These are phyloP conservation scores for Cucurbita maxima DNA, from an alignment of 306 rosid species.

Conservation along the genomic window DNA sequence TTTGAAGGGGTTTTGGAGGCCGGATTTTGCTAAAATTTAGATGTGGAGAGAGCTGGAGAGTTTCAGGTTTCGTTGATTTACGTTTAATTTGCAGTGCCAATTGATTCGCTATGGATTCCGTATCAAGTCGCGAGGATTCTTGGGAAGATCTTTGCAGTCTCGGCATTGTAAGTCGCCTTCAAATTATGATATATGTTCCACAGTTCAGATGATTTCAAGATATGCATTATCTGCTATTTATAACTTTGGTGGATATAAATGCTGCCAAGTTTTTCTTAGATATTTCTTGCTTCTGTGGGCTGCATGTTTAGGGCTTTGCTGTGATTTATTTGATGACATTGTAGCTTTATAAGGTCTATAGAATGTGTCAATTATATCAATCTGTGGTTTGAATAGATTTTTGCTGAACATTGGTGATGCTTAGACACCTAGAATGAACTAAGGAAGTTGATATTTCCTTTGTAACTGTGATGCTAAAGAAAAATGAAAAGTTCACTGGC, in stretches of 20 bases:
- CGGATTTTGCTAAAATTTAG: too few species aligned
- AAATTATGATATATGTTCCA: background rate
- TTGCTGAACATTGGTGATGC: background rate
- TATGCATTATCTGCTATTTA: background rate
- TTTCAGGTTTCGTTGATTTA: background rate
- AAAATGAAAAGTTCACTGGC: background rate
- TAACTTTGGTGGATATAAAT: background rate
- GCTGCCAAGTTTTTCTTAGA: background rate
- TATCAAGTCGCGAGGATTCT: slow-evolving; percentile 38
- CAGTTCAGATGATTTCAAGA: background rate
- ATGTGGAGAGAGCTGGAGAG: too few species aligned
- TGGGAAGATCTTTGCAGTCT: slow-evolving; percentile 61
- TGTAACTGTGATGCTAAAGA: background rate
- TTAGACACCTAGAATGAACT: background rate
- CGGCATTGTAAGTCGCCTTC: slow-evolving; percentile 19
- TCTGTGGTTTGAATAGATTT: background rate
- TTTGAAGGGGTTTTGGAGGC: too few species aligned
- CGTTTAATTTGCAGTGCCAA: slow-evolving; percentile 10
- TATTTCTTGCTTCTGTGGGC: background rate
- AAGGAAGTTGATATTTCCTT: background rate
- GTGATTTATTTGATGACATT: background rate
- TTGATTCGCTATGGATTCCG: slow-evolving; percentile 30
- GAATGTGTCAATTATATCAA: background rate
- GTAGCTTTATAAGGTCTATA: background rate
- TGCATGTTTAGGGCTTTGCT: background rate